phyloP scores from a whole-genome alignment of 371 early-diverging fungal species.

The Dichotomocladium elegans region DNA sequence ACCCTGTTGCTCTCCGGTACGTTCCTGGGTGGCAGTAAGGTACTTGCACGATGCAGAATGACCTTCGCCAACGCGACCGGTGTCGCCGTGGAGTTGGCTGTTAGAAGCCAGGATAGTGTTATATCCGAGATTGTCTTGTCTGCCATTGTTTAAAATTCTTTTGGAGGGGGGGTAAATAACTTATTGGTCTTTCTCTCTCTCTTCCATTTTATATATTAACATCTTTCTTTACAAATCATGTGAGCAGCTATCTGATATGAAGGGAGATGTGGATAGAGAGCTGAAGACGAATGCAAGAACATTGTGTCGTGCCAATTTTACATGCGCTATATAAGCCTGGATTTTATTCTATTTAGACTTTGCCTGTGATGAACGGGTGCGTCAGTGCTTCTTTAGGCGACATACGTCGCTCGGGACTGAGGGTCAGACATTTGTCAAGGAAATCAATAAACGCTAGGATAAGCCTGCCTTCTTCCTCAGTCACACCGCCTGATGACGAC shows the following conservation, averaged over 20 bases:
- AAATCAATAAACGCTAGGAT: conserved; percentile 72
- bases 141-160: conserved; percentile 56
- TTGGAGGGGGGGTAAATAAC: too few species aligned
- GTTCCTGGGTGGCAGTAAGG: conserved; percentile 75
- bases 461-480: conserved; percentile 50
- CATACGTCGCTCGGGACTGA: conserved; percentile 90
- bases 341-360: conserved; percentile 14
- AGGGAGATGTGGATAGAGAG: background rate
- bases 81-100: conserved; percentile 89
- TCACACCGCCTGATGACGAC: conserved; percentile 35
- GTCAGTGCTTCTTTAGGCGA: conserved; percentile 87
- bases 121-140: conserved; percentile 73
- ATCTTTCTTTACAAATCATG: background rate
- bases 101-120: conserved; percentile 66
- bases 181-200: background rate
- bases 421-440: conserved; percentile 77
- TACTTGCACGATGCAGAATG: conserved; percentile 83
- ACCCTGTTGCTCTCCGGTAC: conserved; percentile 82
- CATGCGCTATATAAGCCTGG: background rate
- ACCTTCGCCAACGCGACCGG: conserved; percentile 78
- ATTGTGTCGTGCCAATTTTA: background rate
- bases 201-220: background rate
- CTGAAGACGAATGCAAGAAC: background rate
- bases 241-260: background rate
- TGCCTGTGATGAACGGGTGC: conserved; percentile 84